A percentile compares a stretch with the other conserved stretches of the same genome.
Evolutionary conservation across 495 filamentous ascomycete species (phyloP).

Genomic region (Aspergillus bertholletiae): DNA sequence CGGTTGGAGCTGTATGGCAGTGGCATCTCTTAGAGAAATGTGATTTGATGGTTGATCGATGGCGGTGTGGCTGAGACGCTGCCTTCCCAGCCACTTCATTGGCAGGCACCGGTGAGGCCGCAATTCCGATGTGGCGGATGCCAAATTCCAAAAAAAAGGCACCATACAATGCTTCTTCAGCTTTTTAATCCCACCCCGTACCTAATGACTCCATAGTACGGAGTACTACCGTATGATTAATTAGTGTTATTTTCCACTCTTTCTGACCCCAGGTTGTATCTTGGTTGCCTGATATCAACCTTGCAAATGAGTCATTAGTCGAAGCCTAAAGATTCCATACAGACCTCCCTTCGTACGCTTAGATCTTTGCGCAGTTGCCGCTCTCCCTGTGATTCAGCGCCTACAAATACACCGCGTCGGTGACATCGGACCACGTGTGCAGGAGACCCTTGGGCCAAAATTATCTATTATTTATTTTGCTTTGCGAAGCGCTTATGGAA

Average conservation of each 20-base stretch:
- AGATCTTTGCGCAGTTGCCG: neutral
- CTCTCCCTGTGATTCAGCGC: slow-evolving; percentile 1
- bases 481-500: neutral
- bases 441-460: neutral
- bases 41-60: too few relatives aligned
- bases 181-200: neutral
- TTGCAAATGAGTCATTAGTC: slow-evolving; percentile 12
- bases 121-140: slow-evolving; percentile 4
- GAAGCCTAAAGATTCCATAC: slow-evolving; percentile 9
- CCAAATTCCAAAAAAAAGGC: neutral
- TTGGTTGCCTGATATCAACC: slow-evolving; percentile 15
- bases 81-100: slow-evolving; percentile 4
- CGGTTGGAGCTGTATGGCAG: neutral
- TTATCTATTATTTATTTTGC: neutral
- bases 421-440: slow-evolving; percentile 12
- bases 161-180: neutral
- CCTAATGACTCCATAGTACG: too few relatives aligned
- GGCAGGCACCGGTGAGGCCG: slow-evolving; percentile 7
- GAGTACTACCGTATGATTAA: too few relatives aligned
- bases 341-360: neutral
- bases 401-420: slow-evolving; percentile 10
- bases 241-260: neutral
- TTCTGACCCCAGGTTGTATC: neutral
- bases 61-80: slow-evolving; percentile 9
- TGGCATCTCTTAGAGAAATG: neutral